These are phyloP conservation scores for Russula compacta DNA, from an alignment of 768 basidiomycete species.

Conservation along the genomic window DNA sequence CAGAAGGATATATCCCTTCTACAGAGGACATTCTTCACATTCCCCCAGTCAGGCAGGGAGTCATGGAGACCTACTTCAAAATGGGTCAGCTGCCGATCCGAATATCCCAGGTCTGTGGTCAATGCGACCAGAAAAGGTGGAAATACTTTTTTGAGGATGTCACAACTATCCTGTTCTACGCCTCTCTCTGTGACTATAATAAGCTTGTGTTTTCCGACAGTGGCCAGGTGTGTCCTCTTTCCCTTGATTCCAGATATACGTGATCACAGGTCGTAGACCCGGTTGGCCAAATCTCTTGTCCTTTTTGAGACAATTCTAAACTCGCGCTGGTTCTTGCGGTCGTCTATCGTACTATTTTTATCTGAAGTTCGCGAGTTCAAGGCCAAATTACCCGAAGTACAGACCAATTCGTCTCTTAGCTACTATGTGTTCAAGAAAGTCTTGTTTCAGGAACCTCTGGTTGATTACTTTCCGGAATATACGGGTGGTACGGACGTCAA, in stretches of 20 bases:
- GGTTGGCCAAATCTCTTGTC: constrained; percentile 38
- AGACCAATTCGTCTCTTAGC: not conserved
- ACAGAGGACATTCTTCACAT: constrained; percentile 74
- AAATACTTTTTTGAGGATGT: constrained; percentile 50
- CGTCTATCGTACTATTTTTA: constrained; percentile 34
- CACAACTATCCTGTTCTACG: constrained; percentile 64
- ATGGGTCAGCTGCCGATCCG: constrained; percentile 24
- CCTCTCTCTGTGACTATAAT: constrained; percentile 66
- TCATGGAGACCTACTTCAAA: constrained; percentile 76
- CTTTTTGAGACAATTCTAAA: constrained; percentile 45
- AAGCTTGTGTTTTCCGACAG: constrained; percentile 33
- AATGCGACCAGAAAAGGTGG: constrained; percentile 43
- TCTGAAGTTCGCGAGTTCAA: constrained; percentile 42
- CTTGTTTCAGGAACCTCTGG: constrained; percentile 22
- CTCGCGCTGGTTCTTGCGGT: constrained; percentile 38
- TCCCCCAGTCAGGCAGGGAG: constrained; percentile 54
- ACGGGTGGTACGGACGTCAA: constrained; percentile 36
- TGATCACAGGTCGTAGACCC: constrained; percentile 26
- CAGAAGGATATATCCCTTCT: constrained; percentile 68
- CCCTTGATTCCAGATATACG: not conserved
- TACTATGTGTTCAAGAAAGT: not conserved
- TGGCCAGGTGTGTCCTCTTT: not conserved
- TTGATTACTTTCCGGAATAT: constrained; percentile 35
- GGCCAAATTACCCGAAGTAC: constrained; percentile 37
- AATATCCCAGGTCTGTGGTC: constrained; percentile 72